Evolutionary conservation across 306 rosid genomes (phyloP).

Genomic region (Rosa multiflora): DNA sequence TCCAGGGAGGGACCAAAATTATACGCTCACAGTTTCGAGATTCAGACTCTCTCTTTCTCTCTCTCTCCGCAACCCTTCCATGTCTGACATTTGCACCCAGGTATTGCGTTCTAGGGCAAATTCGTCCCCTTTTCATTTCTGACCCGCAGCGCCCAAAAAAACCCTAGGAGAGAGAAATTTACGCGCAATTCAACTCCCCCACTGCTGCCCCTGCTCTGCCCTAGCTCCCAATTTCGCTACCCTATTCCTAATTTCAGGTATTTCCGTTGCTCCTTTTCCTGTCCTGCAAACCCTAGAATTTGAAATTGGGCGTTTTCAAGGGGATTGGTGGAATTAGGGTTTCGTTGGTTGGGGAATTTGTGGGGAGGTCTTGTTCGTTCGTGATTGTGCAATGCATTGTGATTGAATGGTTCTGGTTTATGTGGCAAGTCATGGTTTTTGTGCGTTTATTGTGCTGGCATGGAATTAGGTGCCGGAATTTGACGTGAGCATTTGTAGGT

Average conservation of each 20-base stretch:
- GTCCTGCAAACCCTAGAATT: constrained; percentile 75
- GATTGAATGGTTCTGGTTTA: constrained; percentile 39
- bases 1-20: too few relatives aligned
- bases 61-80: constrained; percentile 33
- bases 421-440: constrained; percentile 28
- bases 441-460: constrained; percentile 26
- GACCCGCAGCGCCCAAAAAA: constrained; percentile 44
- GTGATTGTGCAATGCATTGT: constrained; percentile 59
- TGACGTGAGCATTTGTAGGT: constrained; percentile 26
- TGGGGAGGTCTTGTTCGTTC: constrained; percentile 1
- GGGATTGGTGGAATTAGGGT: constrained; percentile 42
- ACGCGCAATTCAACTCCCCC: constrained; percentile 25
- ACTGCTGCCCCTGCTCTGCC: constrained; percentile 40
- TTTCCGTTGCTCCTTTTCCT: constrained; percentile 18
- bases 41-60: too few relatives aligned
- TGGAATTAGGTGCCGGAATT: constrained; percentile 34
- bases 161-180: constrained; percentile 81
- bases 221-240: constrained; percentile 48
- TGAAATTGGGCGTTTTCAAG: constrained; percentile 37
- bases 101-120: constrained; percentile 49
- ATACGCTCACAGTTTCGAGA: too few relatives aligned
- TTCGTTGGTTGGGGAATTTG: constrained; percentile 34
- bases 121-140: constrained; percentile 35
- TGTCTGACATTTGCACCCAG: constrained; percentile 56
- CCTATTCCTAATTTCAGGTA: constrained; percentile 58